Evolutionary conservation across 1,139 yeast genomes (phyloP).

Genomic region (Ogataea hybrid): DNA sequence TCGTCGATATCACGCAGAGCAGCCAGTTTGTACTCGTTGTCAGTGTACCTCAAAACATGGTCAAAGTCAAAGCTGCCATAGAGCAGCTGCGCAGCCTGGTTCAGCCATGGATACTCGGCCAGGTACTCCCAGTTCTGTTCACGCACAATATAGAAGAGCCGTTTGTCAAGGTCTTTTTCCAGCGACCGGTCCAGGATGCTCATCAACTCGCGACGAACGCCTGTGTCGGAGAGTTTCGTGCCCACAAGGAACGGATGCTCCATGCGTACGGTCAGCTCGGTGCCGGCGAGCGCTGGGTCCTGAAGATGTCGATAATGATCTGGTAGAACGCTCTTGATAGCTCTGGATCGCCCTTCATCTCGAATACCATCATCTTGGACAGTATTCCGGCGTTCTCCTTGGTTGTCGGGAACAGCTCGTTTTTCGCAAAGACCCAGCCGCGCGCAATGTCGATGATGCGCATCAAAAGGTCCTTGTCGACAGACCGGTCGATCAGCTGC

Average conservation of each 20-base stretch:
- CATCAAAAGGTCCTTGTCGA: conserved; percentile 70
- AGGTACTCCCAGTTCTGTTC: conserved; percentile 97
- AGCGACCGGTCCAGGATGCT: conserved; percentile 73
- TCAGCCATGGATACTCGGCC: conserved; percentile 92
- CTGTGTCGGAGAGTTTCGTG: conserved; percentile 76
- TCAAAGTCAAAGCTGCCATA: conserved; percentile 72
- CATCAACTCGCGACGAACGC: conserved; percentile 78
- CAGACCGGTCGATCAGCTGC: conserved; percentile 84
- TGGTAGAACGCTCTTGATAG: conserved; percentile 81
- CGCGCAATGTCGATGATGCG: conserved; percentile 79
- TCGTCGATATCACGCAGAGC: conserved; percentile 48
- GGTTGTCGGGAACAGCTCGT: conserved; percentile 83
- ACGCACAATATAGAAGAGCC: conserved; percentile 79
- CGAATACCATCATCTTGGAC: conserved; percentile 92
- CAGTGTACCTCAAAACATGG: conserved; percentile 43
- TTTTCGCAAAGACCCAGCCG: conserved; percentile 87
- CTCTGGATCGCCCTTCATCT: conserved; percentile 78
- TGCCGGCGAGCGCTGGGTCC: conserved; percentile 71
- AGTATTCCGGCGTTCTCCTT: conserved; percentile 96
- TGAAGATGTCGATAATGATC: conserved; percentile 85
- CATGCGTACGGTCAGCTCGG: conserved; percentile 92
- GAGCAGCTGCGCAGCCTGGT: conserved; percentile 86
- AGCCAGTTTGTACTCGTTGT: conserved; percentile 54
- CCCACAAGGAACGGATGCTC: conserved; percentile 97
- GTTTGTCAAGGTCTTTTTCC: conserved; percentile 74